Base-by-base conservation (phyloP, 129 eudicot genomes). In the Flaveria trinervia region DNA sequence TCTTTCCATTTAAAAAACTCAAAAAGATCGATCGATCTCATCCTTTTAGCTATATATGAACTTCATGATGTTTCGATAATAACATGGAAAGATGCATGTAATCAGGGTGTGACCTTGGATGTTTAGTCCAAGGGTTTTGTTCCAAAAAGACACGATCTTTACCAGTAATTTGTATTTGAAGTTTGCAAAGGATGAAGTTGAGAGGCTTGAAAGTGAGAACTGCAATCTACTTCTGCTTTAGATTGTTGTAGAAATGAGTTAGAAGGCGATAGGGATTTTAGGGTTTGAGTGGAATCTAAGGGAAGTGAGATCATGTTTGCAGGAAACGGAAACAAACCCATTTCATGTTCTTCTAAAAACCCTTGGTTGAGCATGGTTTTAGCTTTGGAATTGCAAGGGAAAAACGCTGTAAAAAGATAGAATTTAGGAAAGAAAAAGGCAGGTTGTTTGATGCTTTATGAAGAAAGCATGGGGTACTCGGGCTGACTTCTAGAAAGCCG, bases 131-230 rank as follows among this genome's bases (percentile, higher is more conserved):
- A 57, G 20, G 7, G 6, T 61, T 61, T 26, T 26, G 2, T 55
- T 55, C 26, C 43, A 26, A 5, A 61, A 61, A 61, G 68, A 61
- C 17, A 5, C 0, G 16, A 49, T 71, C 22, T 13, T 61, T 87
- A 90, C 96, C 96, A 90, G 66, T 74, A 71, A 73, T 85, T 88
- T 78, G 89, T 66, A 44, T 70, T 45, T 61, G 90, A 85, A 83
- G 78, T 78, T 76, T 86, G 90, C 75, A 81, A 77, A 64, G 85
- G 86, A 83, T 81, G 82, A 9, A 71, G 83, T 41, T 82, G 88
- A 81, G 88, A 9, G 14, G 18, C 69, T 75, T 79, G 85, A 76
- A 80, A 74, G 25, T 65, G 72, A 48, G 71, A 76, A 70, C 76
- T 20, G 28, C 68, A 66, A 56, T 85, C 81, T 22, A 80, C 74